A percentile compares a stretch with the other conserved stretches of the same genome.
These are phyloP conservation scores for Nemophila menziesii DNA, from an alignment of 257 asterid genomes.

Conservation along the genomic window DNA sequence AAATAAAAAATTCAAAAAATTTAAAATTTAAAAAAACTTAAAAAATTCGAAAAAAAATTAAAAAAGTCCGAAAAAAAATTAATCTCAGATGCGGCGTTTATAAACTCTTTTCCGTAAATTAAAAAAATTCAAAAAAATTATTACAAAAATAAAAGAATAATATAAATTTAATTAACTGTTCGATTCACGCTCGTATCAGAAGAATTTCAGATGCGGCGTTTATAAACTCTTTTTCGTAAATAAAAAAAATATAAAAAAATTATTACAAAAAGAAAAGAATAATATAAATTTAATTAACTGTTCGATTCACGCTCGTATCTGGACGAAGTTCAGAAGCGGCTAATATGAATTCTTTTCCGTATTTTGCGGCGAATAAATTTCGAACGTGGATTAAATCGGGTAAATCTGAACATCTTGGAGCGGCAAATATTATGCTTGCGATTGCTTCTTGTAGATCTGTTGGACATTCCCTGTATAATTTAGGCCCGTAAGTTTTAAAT, in stretches of 20 bases:
- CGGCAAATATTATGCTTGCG: slow-evolving; percentile 87
- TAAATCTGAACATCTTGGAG: slow-evolving; percentile 92
- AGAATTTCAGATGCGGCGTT: slow-evolving; percentile 24
- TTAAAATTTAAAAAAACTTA: too few species aligned
- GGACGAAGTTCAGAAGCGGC: slow-evolving; percentile 97
- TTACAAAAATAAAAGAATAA: too few species aligned
- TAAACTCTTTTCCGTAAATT: too few species aligned
- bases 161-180: too few species aligned
- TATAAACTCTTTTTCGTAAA: slow-evolving; percentile 86
- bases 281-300: slow-evolving; percentile 40
- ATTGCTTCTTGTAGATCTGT: slow-evolving; percentile 76
- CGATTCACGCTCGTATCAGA: too few species aligned
- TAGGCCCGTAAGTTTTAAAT: slow-evolving; percentile 4
- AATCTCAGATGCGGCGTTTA: too few species aligned
- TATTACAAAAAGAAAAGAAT: slow-evolving; percentile 5
- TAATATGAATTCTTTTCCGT: slow-evolving; percentile 82
- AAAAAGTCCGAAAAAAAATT: too few species aligned
- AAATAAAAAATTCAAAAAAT: too few species aligned
- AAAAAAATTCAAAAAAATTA: too few species aligned
- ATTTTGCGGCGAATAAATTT: slow-evolving; percentile 69
- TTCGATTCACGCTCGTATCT: slow-evolving; percentile 85
- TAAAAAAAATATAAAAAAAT: too few species aligned
- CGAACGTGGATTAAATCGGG: slow-evolving; percentile 71
- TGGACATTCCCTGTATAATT: slow-evolving; percentile 94
- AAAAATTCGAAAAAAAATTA: too few species aligned